A percentile compares a stretch with the other conserved stretches of the same genome.
Conservation (phyloP, 2,329 filamentous ascomycete genomes). For the Hirsutella rhossiliensis region DNA sequence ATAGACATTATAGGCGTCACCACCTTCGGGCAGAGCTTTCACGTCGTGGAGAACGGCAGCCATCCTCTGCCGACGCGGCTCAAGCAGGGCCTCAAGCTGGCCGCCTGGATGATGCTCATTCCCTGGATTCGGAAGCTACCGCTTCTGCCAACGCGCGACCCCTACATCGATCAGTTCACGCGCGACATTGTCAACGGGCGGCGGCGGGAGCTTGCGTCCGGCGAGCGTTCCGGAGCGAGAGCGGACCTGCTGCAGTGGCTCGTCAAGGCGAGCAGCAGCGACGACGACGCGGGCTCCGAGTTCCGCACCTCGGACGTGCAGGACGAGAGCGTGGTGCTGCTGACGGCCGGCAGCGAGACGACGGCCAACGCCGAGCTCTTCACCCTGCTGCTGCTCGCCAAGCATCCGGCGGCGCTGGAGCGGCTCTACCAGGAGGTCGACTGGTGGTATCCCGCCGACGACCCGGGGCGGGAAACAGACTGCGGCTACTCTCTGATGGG, state of each 20-base stretch:
- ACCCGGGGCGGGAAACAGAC: not conserved
- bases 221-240: not conserved
- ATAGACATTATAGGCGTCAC: conserved; percentile 1
- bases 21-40: not conserved
- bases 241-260: conserved; percentile 1
- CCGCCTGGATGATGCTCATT: not conserved
- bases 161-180: conserved; percentile 2
- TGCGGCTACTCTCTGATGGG: conserved; percentile 1
- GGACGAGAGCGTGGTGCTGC: conserved; percentile 2
- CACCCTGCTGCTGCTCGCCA: not conserved
- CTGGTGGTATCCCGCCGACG: not conserved
- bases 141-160: conserved; percentile 1
- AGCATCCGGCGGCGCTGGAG: not conserved
- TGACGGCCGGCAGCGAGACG: conserved; percentile 2
- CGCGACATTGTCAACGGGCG: not conserved
- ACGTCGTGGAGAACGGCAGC: not conserved
- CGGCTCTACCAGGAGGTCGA: not conserved
- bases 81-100: conserved; percentile 1
- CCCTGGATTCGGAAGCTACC: conserved; percentile 1
- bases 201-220: not conserved
- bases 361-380: conserved; percentile 2
- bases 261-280: not conserved
- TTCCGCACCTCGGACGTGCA: conserved; percentile 2
- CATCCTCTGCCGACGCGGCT: not conserved
- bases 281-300: not conserved